Evolutionary conservation across 2,329 filamentous ascomycete species (phyloP).

Genomic region (Seiridium cupressi): DNA sequence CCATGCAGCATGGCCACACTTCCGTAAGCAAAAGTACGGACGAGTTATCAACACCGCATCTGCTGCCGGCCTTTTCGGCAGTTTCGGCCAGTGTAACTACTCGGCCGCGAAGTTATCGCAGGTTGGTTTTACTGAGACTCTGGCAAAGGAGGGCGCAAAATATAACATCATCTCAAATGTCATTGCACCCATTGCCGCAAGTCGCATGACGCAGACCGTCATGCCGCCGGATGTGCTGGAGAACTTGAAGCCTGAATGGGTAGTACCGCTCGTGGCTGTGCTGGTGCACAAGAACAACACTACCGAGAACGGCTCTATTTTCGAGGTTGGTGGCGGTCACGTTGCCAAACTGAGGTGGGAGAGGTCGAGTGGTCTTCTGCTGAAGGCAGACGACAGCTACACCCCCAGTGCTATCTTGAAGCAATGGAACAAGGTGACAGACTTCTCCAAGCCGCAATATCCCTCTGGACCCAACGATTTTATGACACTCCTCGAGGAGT

Average conservation of each 20-base stretch:
- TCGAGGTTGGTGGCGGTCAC: constrained; percentile 90
- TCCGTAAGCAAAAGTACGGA: constrained; percentile 98
- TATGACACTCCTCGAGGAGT: constrained; percentile 79
- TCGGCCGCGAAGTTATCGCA: constrained; percentile 94
- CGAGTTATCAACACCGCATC: constrained; percentile 95
- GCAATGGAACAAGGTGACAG: constrained; percentile 84
- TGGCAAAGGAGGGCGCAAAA: constrained; percentile 95
- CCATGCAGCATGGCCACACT: constrained; percentile 92
- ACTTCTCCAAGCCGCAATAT: constrained; percentile 83
- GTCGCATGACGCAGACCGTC: constrained; percentile 91
- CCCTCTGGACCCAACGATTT: constrained; percentile 87
- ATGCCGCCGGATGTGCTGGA: constrained; percentile 93
- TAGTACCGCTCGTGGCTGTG: constrained; percentile 87
- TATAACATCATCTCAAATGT: constrained; percentile 97
- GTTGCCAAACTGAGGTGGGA: constrained; percentile 95
- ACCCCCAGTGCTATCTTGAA: constrained; percentile 84
- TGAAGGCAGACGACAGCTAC: constrained; percentile 85
- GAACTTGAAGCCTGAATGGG: constrained; percentile 87
- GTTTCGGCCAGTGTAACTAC: constrained; percentile 95
- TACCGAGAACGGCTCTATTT: constrained; percentile 82
- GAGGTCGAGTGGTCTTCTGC: constrained; percentile 80
- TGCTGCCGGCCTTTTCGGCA: constrained; percentile 93
- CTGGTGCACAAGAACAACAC: constrained; percentile 84
- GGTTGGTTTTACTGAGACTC: constrained; percentile 95
- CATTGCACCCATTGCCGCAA: constrained; percentile 92